Evolutionary conservation across 306 rosid genomes (phyloP).

Genomic region (Dicorynia guianensis): DNA sequence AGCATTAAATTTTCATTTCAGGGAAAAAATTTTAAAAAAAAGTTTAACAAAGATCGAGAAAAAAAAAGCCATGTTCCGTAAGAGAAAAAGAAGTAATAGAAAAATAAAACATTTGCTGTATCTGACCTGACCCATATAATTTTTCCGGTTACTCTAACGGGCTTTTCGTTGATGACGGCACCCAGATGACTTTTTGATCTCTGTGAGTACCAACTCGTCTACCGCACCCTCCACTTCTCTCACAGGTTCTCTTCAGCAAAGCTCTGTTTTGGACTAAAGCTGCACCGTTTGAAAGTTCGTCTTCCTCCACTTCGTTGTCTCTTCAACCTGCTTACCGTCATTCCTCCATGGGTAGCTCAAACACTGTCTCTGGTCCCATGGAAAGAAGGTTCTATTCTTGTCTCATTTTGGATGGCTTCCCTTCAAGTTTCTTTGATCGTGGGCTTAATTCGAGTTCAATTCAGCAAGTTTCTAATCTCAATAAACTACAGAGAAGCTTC

Average conservation of each 20-base stretch:
- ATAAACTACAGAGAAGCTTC: slow-evolving; percentile 40
- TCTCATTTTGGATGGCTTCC: slow-evolving; percentile 43
- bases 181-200: slow-evolving; percentile 57
- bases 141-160: slow-evolving; percentile 36
- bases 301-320: slow-evolving; percentile 69
- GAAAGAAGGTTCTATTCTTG: slow-evolving; percentile 60
- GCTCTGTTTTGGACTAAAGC: slow-evolving; percentile 57
- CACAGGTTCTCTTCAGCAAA: slow-evolving; percentile 46
- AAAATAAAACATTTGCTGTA: slow-evolving; percentile 63
- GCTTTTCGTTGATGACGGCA: slow-evolving; percentile 29
- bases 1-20: background rate
- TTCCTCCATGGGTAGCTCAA: slow-evolving; percentile 37
- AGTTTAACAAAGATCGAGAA: too few relatives aligned
- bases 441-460: slow-evolving; percentile 43
- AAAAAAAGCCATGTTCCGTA: too few relatives aligned
- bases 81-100: too few relatives aligned
- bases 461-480: slow-evolving; percentile 32
- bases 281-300: slow-evolving; percentile 71
- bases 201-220: slow-evolving; percentile 79
- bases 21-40: too few relatives aligned
- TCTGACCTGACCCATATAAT: slow-evolving; percentile 50
- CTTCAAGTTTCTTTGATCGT: slow-evolving; percentile 48
- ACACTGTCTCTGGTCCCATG: slow-evolving; percentile 38
- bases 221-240: slow-evolving; percentile 66
- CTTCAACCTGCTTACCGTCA: slow-evolving; percentile 54